Evolutionary conservation across 306 rosid species (phyloP).

Genomic region (Crotalaria pallida): DNA sequence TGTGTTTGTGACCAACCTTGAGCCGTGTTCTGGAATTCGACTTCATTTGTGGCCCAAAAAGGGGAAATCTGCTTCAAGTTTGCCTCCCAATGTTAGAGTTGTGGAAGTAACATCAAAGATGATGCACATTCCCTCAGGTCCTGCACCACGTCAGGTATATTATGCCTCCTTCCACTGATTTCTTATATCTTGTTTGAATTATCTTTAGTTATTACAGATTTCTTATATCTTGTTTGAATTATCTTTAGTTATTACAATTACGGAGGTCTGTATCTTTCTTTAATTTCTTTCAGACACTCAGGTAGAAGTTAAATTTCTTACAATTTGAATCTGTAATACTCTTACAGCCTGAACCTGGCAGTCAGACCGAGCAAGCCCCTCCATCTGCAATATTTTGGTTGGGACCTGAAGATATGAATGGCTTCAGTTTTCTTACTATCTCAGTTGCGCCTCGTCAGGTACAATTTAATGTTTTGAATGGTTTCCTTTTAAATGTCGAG

Average conservation of each 20-base stretch:
- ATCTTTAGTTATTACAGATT: background rate
- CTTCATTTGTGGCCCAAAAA: conserved; percentile 96
- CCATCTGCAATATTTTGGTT: conserved; percentile 81
- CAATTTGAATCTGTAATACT: conserved; percentile 23
- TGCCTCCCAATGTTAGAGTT: conserved; percentile 57
- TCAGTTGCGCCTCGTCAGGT: conserved; percentile 99
- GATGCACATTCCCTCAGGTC: conserved; percentile 96
- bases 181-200: conserved; percentile 19
- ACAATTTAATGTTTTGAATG: conserved; percentile 22
- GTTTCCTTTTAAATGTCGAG: conserved; percentile 17
- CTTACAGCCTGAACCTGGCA: conserved; percentile 89
- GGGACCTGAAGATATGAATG: conserved; percentile 81
- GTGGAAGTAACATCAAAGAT: conserved; percentile 85
- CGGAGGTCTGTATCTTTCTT: conserved; percentile 7
- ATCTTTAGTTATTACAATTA: background rate
- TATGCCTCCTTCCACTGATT: conserved; percentile 1
- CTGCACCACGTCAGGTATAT: conserved; percentile 93
- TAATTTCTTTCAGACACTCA: conserved; percentile 13
- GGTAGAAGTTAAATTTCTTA: conserved; percentile 15
- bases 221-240: conserved; percentile 19
- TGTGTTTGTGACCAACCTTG: conserved; percentile 87
- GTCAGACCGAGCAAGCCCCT: conserved; percentile 98
- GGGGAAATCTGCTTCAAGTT: conserved; percentile 50
- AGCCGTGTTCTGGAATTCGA: conserved; percentile 94
- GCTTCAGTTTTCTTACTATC: conserved; percentile 90